Conservation (phyloP, 768 basidiomycete species). For the Serendipita sp. region DNA sequence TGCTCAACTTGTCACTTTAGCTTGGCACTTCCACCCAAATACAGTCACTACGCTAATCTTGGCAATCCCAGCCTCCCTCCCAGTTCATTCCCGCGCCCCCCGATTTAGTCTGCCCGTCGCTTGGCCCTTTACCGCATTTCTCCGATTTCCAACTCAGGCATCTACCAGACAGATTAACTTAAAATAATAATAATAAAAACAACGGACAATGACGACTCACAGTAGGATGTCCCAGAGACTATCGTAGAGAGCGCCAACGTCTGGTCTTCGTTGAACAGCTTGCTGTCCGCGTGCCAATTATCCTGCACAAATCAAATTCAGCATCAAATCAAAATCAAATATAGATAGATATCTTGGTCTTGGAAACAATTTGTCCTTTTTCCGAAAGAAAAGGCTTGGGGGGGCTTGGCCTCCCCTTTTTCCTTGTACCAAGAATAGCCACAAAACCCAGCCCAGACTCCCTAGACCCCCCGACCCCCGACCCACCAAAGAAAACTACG, state of each 20-base stretch:
- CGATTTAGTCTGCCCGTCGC: neutral
- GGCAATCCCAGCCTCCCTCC: too few relatives aligned
- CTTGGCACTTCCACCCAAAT: too few relatives aligned
- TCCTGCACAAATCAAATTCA: conserved; percentile 32
- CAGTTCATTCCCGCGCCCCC: too few relatives aligned
- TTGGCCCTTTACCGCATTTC: neutral
- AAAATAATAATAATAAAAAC: neutral
- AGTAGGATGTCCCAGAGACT: conserved; percentile 81
- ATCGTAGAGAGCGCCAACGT: conserved; percentile 73
- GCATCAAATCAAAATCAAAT: neutral
- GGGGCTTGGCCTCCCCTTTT: conserved; percentile 20
- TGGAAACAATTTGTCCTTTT: conserved; percentile 7
- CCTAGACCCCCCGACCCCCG: conserved; percentile 57
- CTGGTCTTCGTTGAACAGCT: conserved; percentile 77
- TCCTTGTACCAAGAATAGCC: conserved; percentile 7
- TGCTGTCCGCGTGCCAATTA: conserved; percentile 83
- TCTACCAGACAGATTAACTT: neutral
- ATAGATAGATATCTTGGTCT: conserved; percentile 13
- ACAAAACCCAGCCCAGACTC: conserved; percentile 7
- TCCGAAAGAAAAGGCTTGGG: neutral
- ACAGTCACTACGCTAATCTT: too few relatives aligned
- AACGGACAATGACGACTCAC: conserved; percentile 24
- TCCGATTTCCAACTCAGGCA: neutral
- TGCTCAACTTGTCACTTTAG: too few relatives aligned
- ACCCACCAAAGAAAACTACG: conserved; percentile 40